Evolutionary conservation across 1,139 yeast genomes (phyloP).

Genomic region (Sugiyamaella xylanicola): DNA sequence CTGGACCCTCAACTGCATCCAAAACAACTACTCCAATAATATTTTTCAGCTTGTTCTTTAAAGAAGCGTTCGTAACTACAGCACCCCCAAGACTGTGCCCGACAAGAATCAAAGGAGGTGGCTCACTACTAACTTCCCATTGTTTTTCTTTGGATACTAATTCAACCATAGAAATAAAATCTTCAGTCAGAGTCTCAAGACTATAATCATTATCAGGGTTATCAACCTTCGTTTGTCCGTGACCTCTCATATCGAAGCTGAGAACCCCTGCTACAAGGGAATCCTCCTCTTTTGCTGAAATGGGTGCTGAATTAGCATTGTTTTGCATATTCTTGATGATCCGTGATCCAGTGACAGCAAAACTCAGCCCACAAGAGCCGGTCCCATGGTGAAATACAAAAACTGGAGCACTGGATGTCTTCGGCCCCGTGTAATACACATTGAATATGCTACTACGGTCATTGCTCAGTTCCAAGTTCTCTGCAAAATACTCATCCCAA

Average conservation of each 20-base stretch:
- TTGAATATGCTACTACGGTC: slow-evolving; percentile 45
- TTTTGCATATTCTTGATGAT: slow-evolving; percentile 39
- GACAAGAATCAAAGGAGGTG: slow-evolving; percentile 53
- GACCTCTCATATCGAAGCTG: slow-evolving; percentile 81
- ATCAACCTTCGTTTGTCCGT: slow-evolving; percentile 55
- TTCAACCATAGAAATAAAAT: slow-evolving; percentile 54
- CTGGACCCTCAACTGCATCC: slow-evolving; percentile 95
- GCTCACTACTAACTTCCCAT: slow-evolving; percentile 28
- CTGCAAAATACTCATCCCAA: slow-evolving; percentile 50
- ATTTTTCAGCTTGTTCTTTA: slow-evolving; percentile 31
- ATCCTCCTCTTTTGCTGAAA: slow-evolving; percentile 21
- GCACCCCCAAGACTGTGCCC: slow-evolving; percentile 97
- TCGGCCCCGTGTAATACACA: slow-evolving; percentile 63
- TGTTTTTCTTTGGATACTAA: slow-evolving; percentile 41
- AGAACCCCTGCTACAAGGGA: slow-evolving; percentile 57
- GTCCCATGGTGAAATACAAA: slow-evolving; percentile 92
- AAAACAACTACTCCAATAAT: slow-evolving; percentile 68
- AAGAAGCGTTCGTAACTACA: slow-evolving; percentile 58
- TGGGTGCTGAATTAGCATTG: slow-evolving; percentile 29
- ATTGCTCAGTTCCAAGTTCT: slow-evolving; percentile 37
- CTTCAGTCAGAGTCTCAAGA: slow-evolving; percentile 56
- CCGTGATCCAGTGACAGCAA: slow-evolving; percentile 55
- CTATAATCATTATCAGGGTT: slow-evolving; percentile 47
- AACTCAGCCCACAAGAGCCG: slow-evolving; percentile 83
- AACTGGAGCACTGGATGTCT: slow-evolving; percentile 49